Percentiles rank a stretch among this genome's conserved stretches.
phyloP scores from a whole-genome alignment of 192 early-diverging fungal species.

The Fimicolochytrium jonesii region DNA sequence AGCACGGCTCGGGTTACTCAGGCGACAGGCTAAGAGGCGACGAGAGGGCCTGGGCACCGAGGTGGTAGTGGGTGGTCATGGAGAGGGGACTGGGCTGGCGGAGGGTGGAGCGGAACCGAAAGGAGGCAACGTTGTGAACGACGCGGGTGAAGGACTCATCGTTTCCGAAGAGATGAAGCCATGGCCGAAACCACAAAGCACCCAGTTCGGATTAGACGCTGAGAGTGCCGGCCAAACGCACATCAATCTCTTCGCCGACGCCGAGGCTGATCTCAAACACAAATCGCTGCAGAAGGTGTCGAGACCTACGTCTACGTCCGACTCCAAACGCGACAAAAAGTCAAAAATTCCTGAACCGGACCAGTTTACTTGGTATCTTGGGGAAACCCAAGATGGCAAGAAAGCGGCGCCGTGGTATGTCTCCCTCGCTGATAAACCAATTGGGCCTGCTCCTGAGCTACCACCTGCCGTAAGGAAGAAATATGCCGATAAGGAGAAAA shows the following conservation, averaged over 20 bases:
- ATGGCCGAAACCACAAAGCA: too few species aligned
- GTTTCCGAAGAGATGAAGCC: too few species aligned
- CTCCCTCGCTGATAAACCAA: too few species aligned
- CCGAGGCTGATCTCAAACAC: slow-evolving; percentile 40
- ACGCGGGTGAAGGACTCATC: too few species aligned
- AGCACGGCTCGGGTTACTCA: slow-evolving; percentile 47
- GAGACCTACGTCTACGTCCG: not conserved
- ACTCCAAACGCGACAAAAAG: slow-evolving; percentile 28
- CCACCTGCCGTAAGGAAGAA: too few species aligned
- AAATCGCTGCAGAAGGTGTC: too few species aligned
- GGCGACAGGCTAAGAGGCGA: slow-evolving; percentile 37
- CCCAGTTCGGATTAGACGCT: too few species aligned
- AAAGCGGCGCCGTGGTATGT: slow-evolving; percentile 34
- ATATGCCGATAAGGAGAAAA: not conserved
- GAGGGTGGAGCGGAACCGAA: too few species aligned
- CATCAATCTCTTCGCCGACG: slow-evolving; percentile 58
- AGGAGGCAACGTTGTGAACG: too few species aligned
- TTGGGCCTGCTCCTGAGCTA: too few species aligned
- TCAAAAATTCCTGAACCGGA: slow-evolving; percentile 55
- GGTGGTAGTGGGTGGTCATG: too few species aligned
- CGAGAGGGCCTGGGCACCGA: slow-evolving; percentile 1
- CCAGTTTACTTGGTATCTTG: slow-evolving; percentile 66
- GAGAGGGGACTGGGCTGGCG: too few species aligned
- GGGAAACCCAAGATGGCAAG: slow-evolving; percentile 26
- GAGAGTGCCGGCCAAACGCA: slow-evolving; percentile 29